phyloP scores from a whole-genome alignment of 1,139 yeast species.

The Yamadazyma jaroonii region DNA sequence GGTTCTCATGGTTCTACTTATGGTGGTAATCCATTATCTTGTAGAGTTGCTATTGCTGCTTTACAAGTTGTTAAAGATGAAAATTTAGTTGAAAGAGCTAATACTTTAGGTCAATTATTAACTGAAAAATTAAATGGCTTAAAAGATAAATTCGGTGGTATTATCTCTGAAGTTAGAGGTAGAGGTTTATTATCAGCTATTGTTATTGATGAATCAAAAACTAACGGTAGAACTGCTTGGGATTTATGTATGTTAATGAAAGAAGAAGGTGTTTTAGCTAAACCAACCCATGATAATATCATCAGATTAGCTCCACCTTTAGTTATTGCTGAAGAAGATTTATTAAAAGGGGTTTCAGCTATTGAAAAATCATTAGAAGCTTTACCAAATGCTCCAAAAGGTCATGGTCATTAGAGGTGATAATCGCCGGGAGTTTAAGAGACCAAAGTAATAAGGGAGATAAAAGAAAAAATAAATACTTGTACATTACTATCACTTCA shows the following conservation, averaged over 20 bases:
- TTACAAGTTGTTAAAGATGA: constrained; percentile 87
- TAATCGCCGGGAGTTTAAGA: too few species aligned
- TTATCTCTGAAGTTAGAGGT: constrained; percentile 90
- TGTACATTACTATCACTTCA: not conserved
- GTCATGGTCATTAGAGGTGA: constrained; percentile 15
- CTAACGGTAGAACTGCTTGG: constrained; percentile 95
- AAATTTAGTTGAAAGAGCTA: constrained; percentile 77
- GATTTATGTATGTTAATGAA: constrained; percentile 90
- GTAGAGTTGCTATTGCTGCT: constrained; percentile 94
- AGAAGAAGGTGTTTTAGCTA: constrained; percentile 85
- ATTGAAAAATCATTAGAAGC: constrained; percentile 61
- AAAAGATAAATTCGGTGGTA: constrained; percentile 60
- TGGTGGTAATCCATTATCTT: constrained; percentile 97
- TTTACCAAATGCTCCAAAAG: constrained; percentile 53
- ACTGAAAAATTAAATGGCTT: constrained; percentile 64
- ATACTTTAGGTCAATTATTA: constrained; percentile 66
- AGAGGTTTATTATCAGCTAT: constrained; percentile 87
- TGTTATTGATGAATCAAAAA: constrained; percentile 80
- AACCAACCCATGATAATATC: constrained; percentile 95
- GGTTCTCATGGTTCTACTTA: constrained; percentile 98
- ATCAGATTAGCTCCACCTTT: constrained; percentile 96
- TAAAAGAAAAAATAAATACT: constrained; percentile 1
- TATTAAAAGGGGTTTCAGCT: constrained; percentile 74
- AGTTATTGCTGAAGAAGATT: constrained; percentile 84
- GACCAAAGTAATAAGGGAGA: too few species aligned